Base-by-base conservation (phyloP, 2,329 filamentous ascomycete species). In the Fusarium goolgardi region DNA sequence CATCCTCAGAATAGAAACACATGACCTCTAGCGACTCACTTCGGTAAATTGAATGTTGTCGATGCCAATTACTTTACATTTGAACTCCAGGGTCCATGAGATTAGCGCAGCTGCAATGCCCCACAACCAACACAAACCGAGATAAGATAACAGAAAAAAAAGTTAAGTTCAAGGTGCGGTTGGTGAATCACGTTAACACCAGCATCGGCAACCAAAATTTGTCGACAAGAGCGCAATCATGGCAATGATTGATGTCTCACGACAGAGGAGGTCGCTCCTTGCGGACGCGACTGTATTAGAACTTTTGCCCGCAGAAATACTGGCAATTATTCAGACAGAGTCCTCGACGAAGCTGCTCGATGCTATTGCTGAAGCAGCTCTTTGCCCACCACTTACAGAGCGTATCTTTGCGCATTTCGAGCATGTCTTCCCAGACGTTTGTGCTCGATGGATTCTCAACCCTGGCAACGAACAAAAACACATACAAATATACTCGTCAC, bases 361-460 rank as follows among this genome's bases (percentile, higher is more conserved):
- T 77, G 86, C 87, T 71, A 82, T 96, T 74, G 86, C 92, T 71
- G 82, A 85, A 72, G 86, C 89, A 62, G 88, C 92, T 59, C 86
- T 97, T 75, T 84, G 88, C 73, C 84, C 91, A 71, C 82, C 83
- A 79, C 85, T 88, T 77, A 95, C 93, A 73, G 88, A 93, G 75
- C 83, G 83, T 58, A 82, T 97, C 75, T 94, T 96, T 75, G 82
- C 86, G 69, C 86, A 91, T 74, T 94, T 94, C 78, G 89, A 92
- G 76, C 82, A 85, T 65, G 81, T 94, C 40, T 92, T 96, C 73
- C 88, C 93, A 71, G 94, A 97, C 78, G 83, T 96, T 50, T 93
- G 91, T 78, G 91, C 93, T 65, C 85, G 91, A 82, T 97, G 93
- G 93, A 82, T 91, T 44, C 82, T 84, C 73, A 77, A 81, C 76